Base-by-base conservation (phyloP, 2,329 filamentous ascomycete genomes). In the Aspergillus persii region DNA sequence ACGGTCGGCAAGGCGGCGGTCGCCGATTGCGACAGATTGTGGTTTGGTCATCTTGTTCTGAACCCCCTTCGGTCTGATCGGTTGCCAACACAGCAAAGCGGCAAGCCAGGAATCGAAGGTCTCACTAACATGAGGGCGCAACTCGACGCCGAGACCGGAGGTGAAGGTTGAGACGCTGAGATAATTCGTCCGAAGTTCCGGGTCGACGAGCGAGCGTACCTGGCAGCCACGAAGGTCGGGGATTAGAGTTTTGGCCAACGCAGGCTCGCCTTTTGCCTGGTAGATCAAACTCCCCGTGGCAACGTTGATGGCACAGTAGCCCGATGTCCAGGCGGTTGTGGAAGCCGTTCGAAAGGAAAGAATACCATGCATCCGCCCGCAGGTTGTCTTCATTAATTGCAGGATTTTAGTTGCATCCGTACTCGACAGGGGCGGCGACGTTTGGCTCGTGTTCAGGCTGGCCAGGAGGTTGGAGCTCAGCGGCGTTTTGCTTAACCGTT, bases 81-180 rank as follows among this genome's bases (percentile, higher is more conserved):
- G 80, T 59, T 82, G 80, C 80, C 80, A 82, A 60, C 80, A 82
- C 12, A 82, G 70, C 44, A 82, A 66, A n/a, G 80, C 80, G 41
- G 79, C 80, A 12, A 82, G 76, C 80, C 80, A 82, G 2, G 80
- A 81, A 64, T 82, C 80, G 60, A 81, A 81, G 2, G 80, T 81
- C 64, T 82, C 80, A 50, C 74, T 77, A 8, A 82, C 79, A 61
- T 80, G 79, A 9, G 80, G 80, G 49, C 76, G 74, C 53, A 82
- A 65, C 64, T 82, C 79, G 57, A 81, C 76, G 4, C 77, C 77
- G 41, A 79, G 69, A n/a, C 76, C 76, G 4, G 79, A 80, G 11
- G 78, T 79, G 56, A 77, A 79, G 8, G 79, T 79, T 47, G 78
- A 74, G 23, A 82, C 79, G 61, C 76, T 80, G n/a, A 82, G 71